A percentile compares a stretch with the other conserved stretches of the same genome.
Evolutionary conservation across 192 early-diverging fungal species (phyloP).

Genomic region (Jimgerdemannia flammicorona): DNA sequence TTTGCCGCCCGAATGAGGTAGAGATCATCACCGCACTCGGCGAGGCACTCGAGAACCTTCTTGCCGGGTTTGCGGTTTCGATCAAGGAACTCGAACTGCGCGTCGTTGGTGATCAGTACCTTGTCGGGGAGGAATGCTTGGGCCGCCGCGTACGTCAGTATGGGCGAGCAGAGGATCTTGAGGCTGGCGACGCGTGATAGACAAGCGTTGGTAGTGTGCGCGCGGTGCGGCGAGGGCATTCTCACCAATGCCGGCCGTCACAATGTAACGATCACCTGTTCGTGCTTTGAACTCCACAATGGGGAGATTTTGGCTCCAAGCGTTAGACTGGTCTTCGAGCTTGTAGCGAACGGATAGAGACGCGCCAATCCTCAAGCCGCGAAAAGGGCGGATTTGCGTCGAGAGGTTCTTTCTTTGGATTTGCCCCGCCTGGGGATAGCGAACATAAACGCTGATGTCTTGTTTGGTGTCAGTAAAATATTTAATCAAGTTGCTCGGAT

Average conservation of each 20-base stretch:
- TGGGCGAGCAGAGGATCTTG: constrained; percentile 34
- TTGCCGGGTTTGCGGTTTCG: no score
- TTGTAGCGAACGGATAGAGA: neutral
- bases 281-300: constrained; percentile 12
- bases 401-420: constrained; percentile 5
- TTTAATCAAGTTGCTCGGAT: neutral
- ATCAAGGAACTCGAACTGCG: no score
- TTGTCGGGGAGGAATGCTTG: constrained; percentile 16
- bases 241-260: constrained; percentile 5
- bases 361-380: constrained; percentile 7
- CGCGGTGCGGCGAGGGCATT: constrained; percentile 8
- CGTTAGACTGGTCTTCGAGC: constrained; percentile 1
- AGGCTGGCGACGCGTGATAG: neutral
- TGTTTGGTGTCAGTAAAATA: neutral
- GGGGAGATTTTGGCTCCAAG: constrained; percentile 7
- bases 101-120: constrained; percentile 5
- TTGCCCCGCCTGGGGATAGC: constrained; percentile 12
- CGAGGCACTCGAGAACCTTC: no score
- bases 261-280: constrained; percentile 14
- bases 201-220: constrained; percentile 5
- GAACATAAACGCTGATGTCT: constrained; percentile 4
- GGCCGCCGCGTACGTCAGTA: constrained; percentile 26
- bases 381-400: constrained; percentile 1
- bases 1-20: constrained; percentile 24
- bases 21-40: constrained; percentile 20